Base-by-base conservation (phyloP, 176 grass and related monocot genomes). In the Urochloa ruziziensis region DNA sequence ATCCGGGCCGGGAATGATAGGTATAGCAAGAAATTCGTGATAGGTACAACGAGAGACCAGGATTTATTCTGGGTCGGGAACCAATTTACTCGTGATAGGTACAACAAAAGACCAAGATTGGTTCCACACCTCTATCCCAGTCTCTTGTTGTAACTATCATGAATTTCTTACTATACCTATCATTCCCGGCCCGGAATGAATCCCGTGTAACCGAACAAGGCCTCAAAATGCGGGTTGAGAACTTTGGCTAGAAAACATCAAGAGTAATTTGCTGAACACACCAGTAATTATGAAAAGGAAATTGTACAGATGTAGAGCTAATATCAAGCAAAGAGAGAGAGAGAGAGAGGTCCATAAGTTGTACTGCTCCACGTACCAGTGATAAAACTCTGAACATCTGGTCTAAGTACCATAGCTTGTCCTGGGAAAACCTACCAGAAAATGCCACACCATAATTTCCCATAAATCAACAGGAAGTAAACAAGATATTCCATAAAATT, bases 361-460 rank as follows among this genome's bases (percentile, higher is more conserved):
- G 46, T 87, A 82, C 2, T 70, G 57, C 39, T 77, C 70, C 35
- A 87, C 96, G 35, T 92, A 99, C 97, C 97, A 99, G 70, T 19
- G 88, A 94, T 80, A 99, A 90, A 80, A 96, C 97, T 78, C 95
- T 99, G 86, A 99, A 90, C 97, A 99, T 99, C 59, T 96, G 97
- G 77, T 96, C 97, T 49, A 99, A 66, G 63, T 99, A 99, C 97
- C 97, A 99, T 75, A 92, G 80, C 80, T 94, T 99, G 77, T 96
- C 97, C 87, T 94, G 89, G 40, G 85, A 96, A 89, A 99, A 99
- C 89, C 97, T 99, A 90, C 66, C 76, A 67, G 66, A 90, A 85
- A 87, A 85, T 53, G 16, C 15, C 51, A 79, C 48, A 58, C 15
- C 21, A 19, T 73, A 83, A 77, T 83, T 23, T 23, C 33, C 23